Evolutionary conservation across 192 early-diverging fungal species (phyloP), one percentile per base, ranked within the genome.

Genomic region (Coemansia sp.): DNA sequence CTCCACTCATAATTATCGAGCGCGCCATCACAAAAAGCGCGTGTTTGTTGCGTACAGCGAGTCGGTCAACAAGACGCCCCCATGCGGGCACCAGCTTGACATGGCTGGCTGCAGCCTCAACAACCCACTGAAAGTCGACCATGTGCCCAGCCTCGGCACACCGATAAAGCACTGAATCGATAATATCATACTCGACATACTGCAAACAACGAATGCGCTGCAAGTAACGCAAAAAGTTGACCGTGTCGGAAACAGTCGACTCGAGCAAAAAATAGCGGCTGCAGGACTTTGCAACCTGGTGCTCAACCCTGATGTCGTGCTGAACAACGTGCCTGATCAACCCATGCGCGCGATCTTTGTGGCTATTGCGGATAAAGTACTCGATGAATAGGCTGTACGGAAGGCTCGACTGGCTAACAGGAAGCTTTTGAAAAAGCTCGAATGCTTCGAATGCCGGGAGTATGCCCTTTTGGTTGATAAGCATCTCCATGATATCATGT

Each of bases 201-300:
- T 48, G 16, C 32, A 82, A 42, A 25, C 34, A 48, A 12, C 20
- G 32, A 3, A 62, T 68, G 31, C 74, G 80, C 18, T 72, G 45
- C 4, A 76, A 56, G 33, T 82, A 73, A 38, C 80, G 73, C 61
- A 82, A n/a, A 60, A 82, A 82, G 40, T 73, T 82, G 34, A 65
- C 71, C 2, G 66, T 32, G 4, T 76, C 80, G 8, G 56, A 56
- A 16, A 29, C 29, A 3, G 49, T 40, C n/a, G 63, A 54, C 49
- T 32, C 38, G 1, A 63, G 49, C 22, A 48, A 54, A 17, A 82
- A 30, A 34, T 68, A 38, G 11, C 48, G 64, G 66, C 74, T 60
- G 60, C 60, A 76, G 22, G 65, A 16, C 22, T 70, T 66, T 5
- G 70, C 18, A 5, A 56, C 68, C n/a, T 16, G 38, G 0, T 61